Evolutionary conservation across 352 stramenopile species (phyloP), one percentile per base, ranked within the genome.

Genomic region (Aphanomyces invadans): DNA sequence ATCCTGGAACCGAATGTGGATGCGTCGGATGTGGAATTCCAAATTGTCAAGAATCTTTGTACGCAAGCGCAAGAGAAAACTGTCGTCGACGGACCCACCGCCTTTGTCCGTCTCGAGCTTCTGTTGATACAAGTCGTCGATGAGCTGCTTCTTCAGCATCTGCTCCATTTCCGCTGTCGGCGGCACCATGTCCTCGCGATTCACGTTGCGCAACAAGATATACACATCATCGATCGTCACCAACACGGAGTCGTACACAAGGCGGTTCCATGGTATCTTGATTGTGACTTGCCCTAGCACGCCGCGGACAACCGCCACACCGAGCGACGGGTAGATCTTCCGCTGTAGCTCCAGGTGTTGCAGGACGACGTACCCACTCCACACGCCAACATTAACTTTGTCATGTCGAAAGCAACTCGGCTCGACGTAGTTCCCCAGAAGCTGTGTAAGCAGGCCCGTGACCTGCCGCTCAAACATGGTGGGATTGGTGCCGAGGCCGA

Each of bases 11-110:
- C 87, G 85, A 55, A 95, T 73, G 68, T 95, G 87, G 45, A 95
- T 91, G 31, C 83, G 76, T n/a, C 87, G 79, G 49, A 95, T 78
- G 53, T 94, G 85, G 19, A 95, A 74, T 83, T 95, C 85, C 53
- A 95, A 74, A 54, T 95, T 95, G 67, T 95, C 87, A 26, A 95
- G 85, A 65, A 95, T 94, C 67, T 94, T 93, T 68, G 93, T 95
- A 45, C 92, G 61, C 21, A 95, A 73, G 32, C 87, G 78, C 28
- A 80, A 78, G 2, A 84, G 72, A 64, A 92, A 95, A 9, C 85
- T 83, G 26, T 85, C 80, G n/a, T 90, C 79, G 42, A 67, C 72
- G 21, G 62, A 45, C 36, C 36, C 36, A 15, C 36, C 49, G 4
- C 33, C 60, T 23, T 67, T 67, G 0, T 65, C 57, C 23, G 53